phyloP scores from a whole-genome alignment of 305 asterid species.

The Salvia sclarea region DNA sequence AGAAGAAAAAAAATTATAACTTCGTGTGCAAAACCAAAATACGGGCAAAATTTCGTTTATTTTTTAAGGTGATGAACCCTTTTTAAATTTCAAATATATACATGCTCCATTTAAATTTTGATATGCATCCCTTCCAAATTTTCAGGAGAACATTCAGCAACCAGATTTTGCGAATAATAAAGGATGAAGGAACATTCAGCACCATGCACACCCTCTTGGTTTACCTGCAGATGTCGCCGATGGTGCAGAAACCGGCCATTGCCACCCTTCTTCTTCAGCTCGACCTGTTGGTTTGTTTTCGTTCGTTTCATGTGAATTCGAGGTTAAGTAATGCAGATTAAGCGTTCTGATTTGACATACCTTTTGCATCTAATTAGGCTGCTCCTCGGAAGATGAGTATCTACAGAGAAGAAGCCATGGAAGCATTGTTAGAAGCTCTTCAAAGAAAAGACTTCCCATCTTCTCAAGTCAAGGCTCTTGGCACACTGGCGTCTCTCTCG shows the following conservation, averaged over 20 bases:
- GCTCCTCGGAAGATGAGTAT: slow-evolving; percentile 85
- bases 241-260: slow-evolving; percentile 76
- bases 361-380: slow-evolving; percentile 41
- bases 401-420: slow-evolving; percentile 85
- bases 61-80: too few species aligned
- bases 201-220: slow-evolving; percentile 82
- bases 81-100: too few species aligned
- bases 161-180: slow-evolving; percentile 66
- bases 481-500: slow-evolving; percentile 55
- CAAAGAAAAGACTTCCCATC: slow-evolving; percentile 67
- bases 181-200: slow-evolving; percentile 83
- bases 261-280: slow-evolving; percentile 84
- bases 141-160: slow-evolving; percentile 60
- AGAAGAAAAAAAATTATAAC: too few species aligned
- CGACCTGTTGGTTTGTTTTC: slow-evolving; percentile 69
- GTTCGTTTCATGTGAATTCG: slow-evolving; percentile 15
- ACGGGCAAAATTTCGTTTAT: too few species aligned
- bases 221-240: slow-evolving; percentile 75
- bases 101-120: background rate
- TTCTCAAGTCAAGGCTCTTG: slow-evolving; percentile 66
- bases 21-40: too few species aligned
- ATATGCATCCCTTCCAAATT: background rate
- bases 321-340: background rate
- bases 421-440: slow-evolving; percentile 67
- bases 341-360: slow-evolving; percentile 3